Evolutionary conservation across 2,329 filamentous ascomycete species (phyloP), one percentile per base, ranked within the genome.

Genomic region (Dryadomyces quercus-mongolicae): DNA sequence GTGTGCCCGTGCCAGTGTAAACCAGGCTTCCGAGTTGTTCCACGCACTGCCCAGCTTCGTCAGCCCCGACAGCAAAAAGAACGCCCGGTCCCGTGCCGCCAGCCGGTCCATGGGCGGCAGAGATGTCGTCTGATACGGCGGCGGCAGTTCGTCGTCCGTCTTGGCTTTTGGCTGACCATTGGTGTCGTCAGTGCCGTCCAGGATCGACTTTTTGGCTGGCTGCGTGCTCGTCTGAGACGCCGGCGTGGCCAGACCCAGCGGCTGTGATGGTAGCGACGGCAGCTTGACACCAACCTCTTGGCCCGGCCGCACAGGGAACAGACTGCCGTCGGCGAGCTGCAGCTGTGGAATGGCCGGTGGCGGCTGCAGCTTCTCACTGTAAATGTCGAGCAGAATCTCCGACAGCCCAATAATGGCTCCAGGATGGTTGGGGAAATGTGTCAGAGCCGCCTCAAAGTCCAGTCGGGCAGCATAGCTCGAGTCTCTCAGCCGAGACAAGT

Each of bases 1-100:
- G 64, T 96, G 88, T 10, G 88, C 90, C 58, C 89, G 77, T 0
- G 90, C 88, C 38, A 98, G 77, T 5, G 86, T 81, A 64, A 89
- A 92, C 93, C 93, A 98, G 5, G 92, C 93, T 65, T 97, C 93
- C 0, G 88, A 84, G 66, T 85, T 81, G 68, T 96, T 92, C 93
- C 93, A 98, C 0, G 89, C 88, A 13, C 75, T 77, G 9, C 92
- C 92, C 9, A 91, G 78, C 66, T 90, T 94, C 2, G 91, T 97
- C 53, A 97, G 72, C 0, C 82, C 81, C 0, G 86, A 86, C 2
- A 98, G 74, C 16, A 98, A 76, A 13, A 84, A 86, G 64, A 90
- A 93, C 0, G 93, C 93, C 51, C 93, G 80, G 65, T 97, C 93
- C 20, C 92, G 82, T 16, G 91, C 88, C 3, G 91, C 88, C n/a